Evolutionary conservation across 306 rosid species (phyloP), one percentile per base, ranked within the genome.

Genomic region (Carpinus viminea): DNA sequence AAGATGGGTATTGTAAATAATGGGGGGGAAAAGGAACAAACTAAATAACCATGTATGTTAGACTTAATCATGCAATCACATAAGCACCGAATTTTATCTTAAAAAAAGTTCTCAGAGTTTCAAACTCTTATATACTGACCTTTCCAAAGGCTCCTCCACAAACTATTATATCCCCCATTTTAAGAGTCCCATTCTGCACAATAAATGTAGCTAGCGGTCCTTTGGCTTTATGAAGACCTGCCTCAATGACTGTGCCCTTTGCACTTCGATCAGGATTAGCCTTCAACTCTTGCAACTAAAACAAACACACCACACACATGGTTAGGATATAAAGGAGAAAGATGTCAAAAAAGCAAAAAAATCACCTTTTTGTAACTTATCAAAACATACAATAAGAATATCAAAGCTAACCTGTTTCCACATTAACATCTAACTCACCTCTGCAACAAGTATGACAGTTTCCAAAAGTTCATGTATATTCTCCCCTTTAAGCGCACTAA

Each of bases 61-160:
- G 50, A 41, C 80, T 38, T 56, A 24, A 73, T 65, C 41, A 54
- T 76, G 64, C 54, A 66, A 43, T 65, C 81, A 81, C 50, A 34
- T 38, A 31, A 70, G 71, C n/a, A 76, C 52, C 70, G 51, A 76
- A 79, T 7, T 60, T 12, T 18, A 38, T 9, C 45, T 21, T 66
- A 57, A 36, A 9, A 77, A 60, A 74, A 74, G 70, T 65, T 41
- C 59, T 31, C 36, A 15, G 74, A 52, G 15, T 75, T 17, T 45
- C 10, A 56, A 64, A 76, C 34, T 79, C 8, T 24, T 48, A 73
- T 71, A 24, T 61, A 84, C 91, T 78, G 76, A 95, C 99, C 99
- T 95, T 95, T 83, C 99, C 99, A 74, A 89, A 95, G 82, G 97
- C 90, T 86, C 83, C 98, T 85, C 99, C 99, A 43, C 99, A 93